Evolutionary conservation across 2,329 filamentous ascomycete species (phyloP).

Genomic region (Ophiocordyceps australis): DNA sequence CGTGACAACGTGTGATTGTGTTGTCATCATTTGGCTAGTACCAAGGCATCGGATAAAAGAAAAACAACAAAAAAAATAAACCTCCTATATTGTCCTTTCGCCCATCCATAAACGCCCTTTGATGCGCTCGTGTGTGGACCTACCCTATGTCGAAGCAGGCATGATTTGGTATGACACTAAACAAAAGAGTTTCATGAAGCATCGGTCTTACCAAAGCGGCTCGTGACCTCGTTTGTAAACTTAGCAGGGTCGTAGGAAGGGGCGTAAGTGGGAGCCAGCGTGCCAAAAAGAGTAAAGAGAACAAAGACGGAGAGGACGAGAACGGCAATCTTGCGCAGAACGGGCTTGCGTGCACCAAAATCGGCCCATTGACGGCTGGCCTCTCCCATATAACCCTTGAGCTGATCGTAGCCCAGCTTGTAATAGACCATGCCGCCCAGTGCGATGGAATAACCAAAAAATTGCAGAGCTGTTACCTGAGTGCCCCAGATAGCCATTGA

Average conservation of each 20-base stretch:
- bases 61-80: conserved; percentile 4
- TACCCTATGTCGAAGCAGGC: too few relatives aligned
- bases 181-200: too few relatives aligned
- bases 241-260: conserved; percentile 33
- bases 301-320: conserved; percentile 43
- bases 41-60: conserved; percentile 6
- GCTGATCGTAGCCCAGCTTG: conserved; percentile 67
- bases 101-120: conserved; percentile 10
- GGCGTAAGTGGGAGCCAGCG: conserved; percentile 42
- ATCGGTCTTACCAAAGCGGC: conserved; percentile 24
- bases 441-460: conserved; percentile 70
- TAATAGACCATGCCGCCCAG: conserved; percentile 63
- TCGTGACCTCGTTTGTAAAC: conserved; percentile 27
- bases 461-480: conserved; percentile 55
- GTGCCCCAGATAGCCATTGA: conserved; percentile 73
- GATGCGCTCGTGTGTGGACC: conserved; percentile 3
- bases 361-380: conserved; percentile 69
- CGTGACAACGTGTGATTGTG: too few relatives aligned
- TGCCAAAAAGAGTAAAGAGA: conserved; percentile 53
- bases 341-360: conserved; percentile 60
- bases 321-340: conserved; percentile 60
- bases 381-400: conserved; percentile 62
- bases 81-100: conserved; percentile 13
- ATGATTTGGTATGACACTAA: too few relatives aligned
- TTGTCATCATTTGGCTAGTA: conserved; percentile 2